phyloP scores from a whole-genome alignment of 2,329 filamentous ascomycete genomes.

The Arthrobotrys megalospora region DNA sequence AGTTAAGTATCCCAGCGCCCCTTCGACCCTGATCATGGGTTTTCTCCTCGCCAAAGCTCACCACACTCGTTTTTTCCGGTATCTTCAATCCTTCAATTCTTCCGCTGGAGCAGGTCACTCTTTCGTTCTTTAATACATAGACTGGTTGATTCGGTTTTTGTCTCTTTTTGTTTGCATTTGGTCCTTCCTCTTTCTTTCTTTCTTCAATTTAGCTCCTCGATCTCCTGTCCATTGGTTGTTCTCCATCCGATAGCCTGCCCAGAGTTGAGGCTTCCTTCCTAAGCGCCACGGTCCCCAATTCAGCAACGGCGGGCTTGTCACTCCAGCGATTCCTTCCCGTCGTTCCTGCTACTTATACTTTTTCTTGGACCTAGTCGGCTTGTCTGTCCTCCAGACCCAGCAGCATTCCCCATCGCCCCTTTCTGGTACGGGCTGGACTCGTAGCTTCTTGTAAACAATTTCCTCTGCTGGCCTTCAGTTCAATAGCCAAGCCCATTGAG shows the following conservation, averaged over 20 bases:
- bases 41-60: constrained; percentile 18
- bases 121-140: constrained; percentile 9
- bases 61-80: constrained; percentile 31
- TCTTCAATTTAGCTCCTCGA: not conserved
- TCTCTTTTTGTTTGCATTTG: constrained; percentile 12
- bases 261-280: constrained; percentile 45
- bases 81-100: constrained; percentile 20
- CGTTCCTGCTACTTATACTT: constrained; percentile 11
- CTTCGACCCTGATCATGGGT: constrained; percentile 27
- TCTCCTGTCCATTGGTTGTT: constrained; percentile 14
- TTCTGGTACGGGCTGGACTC: constrained; percentile 54
- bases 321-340: constrained; percentile 34
- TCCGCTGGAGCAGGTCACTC: constrained; percentile 47
- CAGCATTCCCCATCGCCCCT: constrained; percentile 10
- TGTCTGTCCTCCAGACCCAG: constrained; percentile 13
- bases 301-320: constrained; percentile 37
- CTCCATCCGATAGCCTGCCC: constrained; percentile 17
- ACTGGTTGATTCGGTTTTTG: constrained; percentile 28
- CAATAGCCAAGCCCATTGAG: not conserved
- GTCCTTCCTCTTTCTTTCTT: not conserved
- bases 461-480: not conserved
- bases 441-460: constrained; percentile 31
- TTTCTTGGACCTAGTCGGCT: constrained; percentile 9
- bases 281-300: constrained; percentile 58
- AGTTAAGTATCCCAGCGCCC: constrained; percentile 30